A percentile compares a stretch with the other conserved stretches of the same genome.
phyloP scores from a whole-genome alignment of 2,329 filamentous ascomycete species.

The Paraphoma chrysanthemicola region DNA sequence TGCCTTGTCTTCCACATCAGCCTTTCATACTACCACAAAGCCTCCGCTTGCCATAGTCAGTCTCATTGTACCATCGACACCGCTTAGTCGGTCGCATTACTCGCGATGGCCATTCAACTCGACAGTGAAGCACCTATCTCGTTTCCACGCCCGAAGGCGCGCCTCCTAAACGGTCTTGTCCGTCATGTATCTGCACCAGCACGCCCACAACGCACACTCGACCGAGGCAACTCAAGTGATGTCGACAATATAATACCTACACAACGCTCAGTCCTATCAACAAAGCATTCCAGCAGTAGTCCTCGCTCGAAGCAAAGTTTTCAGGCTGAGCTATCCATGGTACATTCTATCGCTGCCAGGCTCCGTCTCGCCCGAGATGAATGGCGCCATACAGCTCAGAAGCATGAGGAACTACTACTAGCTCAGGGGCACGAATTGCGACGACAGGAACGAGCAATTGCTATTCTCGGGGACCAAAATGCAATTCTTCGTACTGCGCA shows the following conservation, averaged over 20 bases:
- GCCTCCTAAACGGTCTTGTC: not conserved
- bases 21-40: not conserved
- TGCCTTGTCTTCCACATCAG: conserved; percentile 1
- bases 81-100: not conserved
- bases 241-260: not conserved
- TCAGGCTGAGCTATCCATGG: conserved; percentile 4
- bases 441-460: not conserved
- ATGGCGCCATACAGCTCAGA: conserved; percentile 7
- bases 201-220: not conserved
- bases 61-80: not conserved
- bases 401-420: conserved; percentile 5
- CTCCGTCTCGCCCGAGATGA: conserved; percentile 12
- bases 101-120: not conserved
- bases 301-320: not conserved
- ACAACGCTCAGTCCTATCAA: not conserved
- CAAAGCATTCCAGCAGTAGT: not conserved
- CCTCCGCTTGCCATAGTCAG: too few relatives aligned
- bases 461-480: not conserved
- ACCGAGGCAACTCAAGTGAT: not conserved
- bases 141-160: not conserved
- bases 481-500: conserved; percentile 1
- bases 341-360: conserved; percentile 4
- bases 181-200: conserved; percentile 13
- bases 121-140: not conserved
- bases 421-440: not conserved